Conservation (phyloP, 306 rosid genomes). For the Prunus mira region DNA sequence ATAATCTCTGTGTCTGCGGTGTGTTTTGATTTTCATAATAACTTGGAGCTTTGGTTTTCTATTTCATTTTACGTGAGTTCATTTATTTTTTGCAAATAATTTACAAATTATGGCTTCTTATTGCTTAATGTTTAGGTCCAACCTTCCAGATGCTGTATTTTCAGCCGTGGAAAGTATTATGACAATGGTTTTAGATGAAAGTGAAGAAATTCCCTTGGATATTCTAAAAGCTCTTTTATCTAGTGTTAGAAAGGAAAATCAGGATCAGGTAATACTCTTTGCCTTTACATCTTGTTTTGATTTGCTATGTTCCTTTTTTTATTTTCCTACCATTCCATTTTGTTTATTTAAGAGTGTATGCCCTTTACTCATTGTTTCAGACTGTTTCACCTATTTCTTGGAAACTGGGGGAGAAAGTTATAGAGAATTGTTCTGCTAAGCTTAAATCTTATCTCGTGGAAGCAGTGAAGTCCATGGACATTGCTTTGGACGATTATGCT, state of each 20-base stretch:
- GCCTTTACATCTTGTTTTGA: constrained; percentile 6
- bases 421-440: constrained; percentile 56
- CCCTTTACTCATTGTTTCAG: constrained; percentile 41
- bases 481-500: constrained; percentile 44
- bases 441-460: constrained; percentile 48
- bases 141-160: constrained; percentile 46
- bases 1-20: not conserved
- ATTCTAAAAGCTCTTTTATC: constrained; percentile 56
- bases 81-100: constrained; percentile 21
- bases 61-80: constrained; percentile 1
- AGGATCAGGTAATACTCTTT: constrained; percentile 53
- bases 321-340: not conserved
- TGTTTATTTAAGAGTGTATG: not conserved
- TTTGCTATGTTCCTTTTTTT: constrained; percentile 14
- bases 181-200: constrained; percentile 55
- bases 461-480: constrained; percentile 48
- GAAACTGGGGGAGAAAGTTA: constrained; percentile 63
- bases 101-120: constrained; percentile 23
- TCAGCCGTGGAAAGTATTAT: constrained; percentile 60
- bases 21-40: not conserved
- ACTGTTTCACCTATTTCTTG: constrained; percentile 47
- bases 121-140: constrained; percentile 46
- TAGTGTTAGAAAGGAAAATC: constrained; percentile 53
- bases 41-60: constrained; percentile 9
- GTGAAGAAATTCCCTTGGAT: constrained; percentile 61